Conservation (phyloP, 2,329 filamentous ascomycete species). For the Nectriaceae sp. region DNA sequence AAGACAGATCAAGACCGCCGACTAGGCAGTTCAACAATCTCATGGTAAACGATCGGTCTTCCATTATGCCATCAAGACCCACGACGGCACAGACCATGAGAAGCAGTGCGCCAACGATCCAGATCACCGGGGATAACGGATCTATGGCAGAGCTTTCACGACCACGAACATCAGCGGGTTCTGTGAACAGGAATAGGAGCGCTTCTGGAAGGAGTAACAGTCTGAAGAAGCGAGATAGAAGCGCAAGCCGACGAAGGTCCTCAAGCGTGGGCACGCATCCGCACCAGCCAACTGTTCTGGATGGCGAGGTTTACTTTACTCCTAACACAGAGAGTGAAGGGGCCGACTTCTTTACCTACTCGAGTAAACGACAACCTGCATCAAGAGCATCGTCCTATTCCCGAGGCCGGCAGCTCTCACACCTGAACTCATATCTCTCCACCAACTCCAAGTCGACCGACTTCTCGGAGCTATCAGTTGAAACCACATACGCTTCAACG, state of each 20-base stretch:
- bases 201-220: constrained; percentile 52
- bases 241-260: constrained; percentile 48
- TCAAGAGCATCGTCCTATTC: constrained; percentile 44
- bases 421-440: constrained; percentile 49
- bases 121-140: constrained; percentile 69
- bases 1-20: constrained; percentile 46
- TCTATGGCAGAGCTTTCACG: constrained; percentile 37
- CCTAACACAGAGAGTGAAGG: constrained; percentile 45
- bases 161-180: constrained; percentile 34
- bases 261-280: constrained; percentile 43
- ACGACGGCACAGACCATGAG: constrained; percentile 45
- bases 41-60: constrained; percentile 40
- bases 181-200: constrained; percentile 41
- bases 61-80: constrained; percentile 29
- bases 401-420: constrained; percentile 44
- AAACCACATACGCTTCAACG: constrained; percentile 46
- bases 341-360: constrained; percentile 46
- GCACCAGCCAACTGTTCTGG: constrained; percentile 45
- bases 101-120: constrained; percentile 66
- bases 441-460: constrained; percentile 42
- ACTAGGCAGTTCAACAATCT: constrained; percentile 41
- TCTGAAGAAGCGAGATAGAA: constrained; percentile 55
- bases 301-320: constrained; percentile 54
- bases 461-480: constrained; percentile 40
- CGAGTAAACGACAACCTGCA: constrained; percentile 41